Base-by-base conservation (phyloP, 371 early-diverging fungal species). In the Saksenaea oblongispora region DNA sequence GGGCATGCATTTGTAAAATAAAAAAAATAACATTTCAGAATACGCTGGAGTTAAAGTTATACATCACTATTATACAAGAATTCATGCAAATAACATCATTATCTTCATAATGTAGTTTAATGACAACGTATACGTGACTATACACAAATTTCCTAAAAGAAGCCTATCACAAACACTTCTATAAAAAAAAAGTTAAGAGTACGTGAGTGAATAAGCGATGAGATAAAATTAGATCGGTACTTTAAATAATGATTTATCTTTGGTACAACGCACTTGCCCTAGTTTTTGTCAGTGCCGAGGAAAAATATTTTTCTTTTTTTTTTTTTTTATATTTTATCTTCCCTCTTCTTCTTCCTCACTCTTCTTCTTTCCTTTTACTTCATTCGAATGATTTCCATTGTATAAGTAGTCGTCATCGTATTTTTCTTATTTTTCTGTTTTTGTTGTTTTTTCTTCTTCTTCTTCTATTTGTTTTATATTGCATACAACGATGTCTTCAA, bases 151-250 rank as follows among this genome's bases (percentile, higher is more conserved):
- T n/a, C n/a, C n/a, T n/a, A 54, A 28, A 54, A 26, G 22, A 44
- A 44, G 5, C n/a, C n/a, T n/a, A n/a, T n/a, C n/a, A n/a, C n/a
- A n/a, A n/a, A n/a, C n/a, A n/a, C n/a, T n/a, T n/a, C n/a, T n/a
- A n/a, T n/a, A 54, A 31, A 22, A 15, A 13, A 54, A 54, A 7
- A 15, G 22, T 17, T 28, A 9, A 34, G 11, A 34, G 28, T 5
- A 34, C 8, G 34, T 9, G 34, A 15, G 17, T 14, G 17, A n/a
- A 18, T 8, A 35, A 56, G 11, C 8, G 34, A 17, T 10, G 34
- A 56, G 17, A 56, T 34, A 34, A 56, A 28, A 54, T 31, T 56
- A 42, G 54, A 28, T 53, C 55, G 54, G 42, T 41, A 14, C 5
- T 41, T 17, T 17, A 41, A 41, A 41, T 37, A 41, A 17, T n/a